Evolutionary conservation across 1,284 basidiomycete genomes (phyloP).

Genomic region (Boletus putidus): DNA sequence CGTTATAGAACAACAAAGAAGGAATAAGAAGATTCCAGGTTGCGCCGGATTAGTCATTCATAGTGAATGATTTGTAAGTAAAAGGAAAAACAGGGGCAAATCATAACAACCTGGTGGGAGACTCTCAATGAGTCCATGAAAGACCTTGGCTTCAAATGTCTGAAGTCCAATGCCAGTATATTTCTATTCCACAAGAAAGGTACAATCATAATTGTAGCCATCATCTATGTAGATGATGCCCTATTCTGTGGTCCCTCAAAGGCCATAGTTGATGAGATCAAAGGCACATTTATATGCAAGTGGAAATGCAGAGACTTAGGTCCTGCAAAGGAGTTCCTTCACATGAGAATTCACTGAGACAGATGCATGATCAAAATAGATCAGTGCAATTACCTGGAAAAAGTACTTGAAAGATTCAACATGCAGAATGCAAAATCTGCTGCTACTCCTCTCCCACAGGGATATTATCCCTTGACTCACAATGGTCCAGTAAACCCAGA

Average conservation of each 20-base stretch:
- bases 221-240: not conserved
- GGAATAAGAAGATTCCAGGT: too few species aligned
- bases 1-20: too few species aligned
- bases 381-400: not conserved
- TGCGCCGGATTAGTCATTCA: too few species aligned
- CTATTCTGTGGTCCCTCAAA: not conserved
- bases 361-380: not conserved
- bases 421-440: not conserved
- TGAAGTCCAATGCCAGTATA: too few species aligned
- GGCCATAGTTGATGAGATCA: not conserved
- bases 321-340: not conserved
- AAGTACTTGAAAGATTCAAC: not conserved
- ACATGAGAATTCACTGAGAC: not conserved
- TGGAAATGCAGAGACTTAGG: not conserved
- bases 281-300: not conserved
- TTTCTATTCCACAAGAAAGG: too few species aligned
- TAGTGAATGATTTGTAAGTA: too few species aligned
- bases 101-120: too few species aligned
- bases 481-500: not conserved
- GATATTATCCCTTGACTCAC: not conserved
- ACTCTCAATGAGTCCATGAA: too few species aligned
- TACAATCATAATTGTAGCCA: too few species aligned
- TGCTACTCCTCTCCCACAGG: not conserved
- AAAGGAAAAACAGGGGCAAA: too few species aligned
- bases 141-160: too few species aligned